Conservation (phyloP, 805 yeast species). For the Blastobotrys parvus region DNA sequence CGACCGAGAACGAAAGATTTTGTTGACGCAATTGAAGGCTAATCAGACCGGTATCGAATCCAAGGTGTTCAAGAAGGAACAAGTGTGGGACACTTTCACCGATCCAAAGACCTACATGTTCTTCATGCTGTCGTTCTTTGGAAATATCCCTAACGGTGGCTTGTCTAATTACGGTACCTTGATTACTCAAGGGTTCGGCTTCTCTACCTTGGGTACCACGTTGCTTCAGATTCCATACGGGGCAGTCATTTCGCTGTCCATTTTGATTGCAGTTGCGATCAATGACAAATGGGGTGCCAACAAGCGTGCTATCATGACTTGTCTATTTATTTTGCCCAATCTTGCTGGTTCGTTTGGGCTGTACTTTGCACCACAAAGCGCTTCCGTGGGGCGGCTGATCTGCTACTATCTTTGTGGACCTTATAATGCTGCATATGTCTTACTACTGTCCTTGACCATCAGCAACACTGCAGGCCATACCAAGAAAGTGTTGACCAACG, state of each 20-base stretch:
- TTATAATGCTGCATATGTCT: constrained; percentile 15
- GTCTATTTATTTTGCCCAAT: constrained; percentile 25
- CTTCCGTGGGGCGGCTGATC: constrained; percentile 31
- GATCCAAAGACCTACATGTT: constrained; percentile 45
- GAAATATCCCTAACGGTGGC: constrained; percentile 49
- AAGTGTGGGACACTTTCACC: constrained; percentile 41
- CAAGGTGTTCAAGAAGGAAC: constrained; percentile 44
- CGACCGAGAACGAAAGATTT: constrained; percentile 35
- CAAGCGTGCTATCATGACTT: constrained; percentile 25
- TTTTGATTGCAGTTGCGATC: constrained; percentile 19
- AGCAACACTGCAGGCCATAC: constrained; percentile 51
- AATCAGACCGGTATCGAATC: constrained; percentile 56
- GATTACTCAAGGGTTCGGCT: constrained; percentile 38
- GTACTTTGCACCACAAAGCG: constrained; percentile 32
- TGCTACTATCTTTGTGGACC: constrained; percentile 34
- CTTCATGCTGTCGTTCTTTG: constrained; percentile 34
- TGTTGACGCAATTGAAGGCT: constrained; percentile 44
- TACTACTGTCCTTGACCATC: constrained; percentile 25
- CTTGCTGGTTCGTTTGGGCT: constrained; percentile 32
- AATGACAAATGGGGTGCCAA: constrained; percentile 6
- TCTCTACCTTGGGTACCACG: constrained; percentile 33
- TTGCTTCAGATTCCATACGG: constrained; percentile 42
- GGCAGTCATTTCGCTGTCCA: constrained; percentile 30
- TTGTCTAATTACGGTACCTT: constrained; percentile 41
- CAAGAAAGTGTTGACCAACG: constrained; percentile 42